Base-by-base conservation (phyloP, 2,329 filamentous ascomycete genomes). In the Calonectria pteridis region DNA sequence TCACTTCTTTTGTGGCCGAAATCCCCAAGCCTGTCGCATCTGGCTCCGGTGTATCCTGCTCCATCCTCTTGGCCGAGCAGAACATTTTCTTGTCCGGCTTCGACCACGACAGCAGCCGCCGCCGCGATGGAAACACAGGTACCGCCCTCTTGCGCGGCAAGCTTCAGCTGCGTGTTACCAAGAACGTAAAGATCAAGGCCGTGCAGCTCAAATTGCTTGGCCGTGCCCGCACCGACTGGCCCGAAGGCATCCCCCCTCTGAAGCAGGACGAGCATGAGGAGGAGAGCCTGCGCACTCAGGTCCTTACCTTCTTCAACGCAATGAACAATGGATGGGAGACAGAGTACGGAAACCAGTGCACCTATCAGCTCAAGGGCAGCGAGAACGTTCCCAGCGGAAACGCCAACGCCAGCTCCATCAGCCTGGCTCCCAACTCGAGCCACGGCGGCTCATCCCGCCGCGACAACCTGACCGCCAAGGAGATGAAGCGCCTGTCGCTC, bases 151-250 rank as follows among this genome's bases (percentile, higher is more conserved):
- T 99, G 18, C 91, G 97, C 70, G 97, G 97, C 23, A 95, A 93
- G 77, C 85, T 99, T 70, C 93, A 94, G 79, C 83, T 99, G 49
- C 93, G 93, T 73, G 91, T 98, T 16, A 93, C 94, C 58, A 98
- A 98, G 82, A 94, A 94, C 77, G 92, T 95, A 59, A 99, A 99
- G 85, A 93, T 99, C 77, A 98, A 98, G 87, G 93, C 95, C 5
- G 91, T 99, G 29, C 95, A 94, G 7, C 88, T 99, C 67, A 96
- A 94, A 80, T 94, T 99, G 78, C 91, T 93, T 50, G 97, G 96
- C 35, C 93, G 92, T 82, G 95, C 95, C 4, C 91, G 94, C 76
- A 98, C 97, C 1, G 95, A 98, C 82, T 99, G 97, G 97, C 96
- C 97, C 20, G 97, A 98, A 86, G 95, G 95, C 65, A 97, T 98